Percentiles rank a stretch among this genome's conserved stretches.
phyloP scores from a whole-genome alignment of 2,329 filamentous ascomycete genomes.

The Chrysoporthe deuterocubensis region DNA sequence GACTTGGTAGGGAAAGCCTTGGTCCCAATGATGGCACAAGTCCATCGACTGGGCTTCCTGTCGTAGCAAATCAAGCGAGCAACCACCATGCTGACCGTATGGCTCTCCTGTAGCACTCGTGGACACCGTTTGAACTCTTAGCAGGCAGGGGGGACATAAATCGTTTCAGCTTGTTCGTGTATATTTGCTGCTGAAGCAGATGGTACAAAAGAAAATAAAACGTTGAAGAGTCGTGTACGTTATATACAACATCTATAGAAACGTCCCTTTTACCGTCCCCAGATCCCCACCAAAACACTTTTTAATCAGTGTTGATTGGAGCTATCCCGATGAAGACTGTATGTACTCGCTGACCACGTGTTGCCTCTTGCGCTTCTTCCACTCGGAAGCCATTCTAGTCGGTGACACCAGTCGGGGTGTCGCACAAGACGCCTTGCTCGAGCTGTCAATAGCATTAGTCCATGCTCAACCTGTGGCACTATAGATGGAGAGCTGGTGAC shows the following conservation, averaged over 20 bases:
- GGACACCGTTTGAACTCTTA: too few species aligned
- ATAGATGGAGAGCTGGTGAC: constrained; percentile 7
- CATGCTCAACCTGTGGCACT: neutral
- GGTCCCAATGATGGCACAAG: too few species aligned
- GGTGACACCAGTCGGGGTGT: constrained; percentile 37
- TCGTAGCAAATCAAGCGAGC: too few species aligned
- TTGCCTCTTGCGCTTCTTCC: neutral
- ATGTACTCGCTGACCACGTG: neutral
- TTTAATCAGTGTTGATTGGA: neutral
- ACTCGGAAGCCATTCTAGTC: constrained; percentile 29
- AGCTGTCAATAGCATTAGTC: constrained; percentile 32
- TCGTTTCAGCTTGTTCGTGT: neutral
- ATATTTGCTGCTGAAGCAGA: neutral
- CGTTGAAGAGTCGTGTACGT: neutral
- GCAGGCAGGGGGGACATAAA: too few species aligned
- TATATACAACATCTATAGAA: neutral
- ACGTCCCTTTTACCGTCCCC: neutral
- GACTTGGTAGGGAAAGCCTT: too few species aligned
- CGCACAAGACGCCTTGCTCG: constrained; percentile 40
- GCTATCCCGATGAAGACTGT: neutral
- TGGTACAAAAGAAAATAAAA: neutral
- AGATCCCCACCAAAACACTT: neutral
- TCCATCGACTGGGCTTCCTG: too few species aligned
- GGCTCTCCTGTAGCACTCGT: too few species aligned
- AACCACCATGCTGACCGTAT: too few species aligned